phyloP scores from a whole-genome alignment of 345 rosid species.

The Crucihimalaya himalaica region DNA sequence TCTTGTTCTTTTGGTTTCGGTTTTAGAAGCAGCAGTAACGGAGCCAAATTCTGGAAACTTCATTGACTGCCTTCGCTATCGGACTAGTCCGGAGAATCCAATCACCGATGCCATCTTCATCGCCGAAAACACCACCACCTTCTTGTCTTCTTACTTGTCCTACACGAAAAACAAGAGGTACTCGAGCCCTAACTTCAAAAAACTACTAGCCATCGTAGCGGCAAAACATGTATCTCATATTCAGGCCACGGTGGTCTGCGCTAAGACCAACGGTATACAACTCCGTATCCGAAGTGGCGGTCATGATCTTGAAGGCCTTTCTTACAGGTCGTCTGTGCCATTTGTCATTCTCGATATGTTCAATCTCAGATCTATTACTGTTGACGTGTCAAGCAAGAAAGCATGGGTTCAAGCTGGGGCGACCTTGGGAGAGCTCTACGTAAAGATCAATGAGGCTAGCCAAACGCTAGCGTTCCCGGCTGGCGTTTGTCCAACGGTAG shows the following conservation, averaged over 20 bases:
- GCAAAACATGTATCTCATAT: slow-evolving; percentile 38
- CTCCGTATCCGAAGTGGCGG: slow-evolving; percentile 41
- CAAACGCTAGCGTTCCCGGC: slow-evolving; percentile 49
- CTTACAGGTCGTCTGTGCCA: slow-evolving; percentile 33
- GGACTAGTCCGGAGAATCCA: slow-evolving; percentile 19
- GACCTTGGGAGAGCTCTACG: slow-evolving; percentile 58
- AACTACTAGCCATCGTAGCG: slow-evolving; percentile 31
- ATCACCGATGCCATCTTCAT: slow-evolving; percentile 23
- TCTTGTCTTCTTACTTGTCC: slow-evolving; percentile 25
- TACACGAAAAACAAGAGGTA: slow-evolving; percentile 38
- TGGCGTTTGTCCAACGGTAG: slow-evolving; percentile 54
- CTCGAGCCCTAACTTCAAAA: slow-evolving; percentile 19
- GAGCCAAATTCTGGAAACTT: slow-evolving; percentile 15
- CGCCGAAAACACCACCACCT: slow-evolving; percentile 28
- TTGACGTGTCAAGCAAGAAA: slow-evolving; percentile 36
- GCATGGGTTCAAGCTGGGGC: slow-evolving; percentile 64
- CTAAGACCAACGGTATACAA: slow-evolving; percentile 33
- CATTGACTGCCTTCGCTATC: slow-evolving; percentile 24
- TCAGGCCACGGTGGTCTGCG: slow-evolving; percentile 42
- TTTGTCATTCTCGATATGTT: slow-evolving; percentile 50
- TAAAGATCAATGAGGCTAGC: slow-evolving; percentile 47
- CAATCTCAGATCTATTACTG: slow-evolving; percentile 44
- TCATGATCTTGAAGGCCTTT: slow-evolving; percentile 41
- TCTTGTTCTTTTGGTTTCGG: slow-evolving; percentile 19
- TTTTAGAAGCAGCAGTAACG: neutral